Evolutionary conservation across 2,329 filamentous ascomycete species (phyloP).

Genomic region (Chalaropsis ovoidea): DNA sequence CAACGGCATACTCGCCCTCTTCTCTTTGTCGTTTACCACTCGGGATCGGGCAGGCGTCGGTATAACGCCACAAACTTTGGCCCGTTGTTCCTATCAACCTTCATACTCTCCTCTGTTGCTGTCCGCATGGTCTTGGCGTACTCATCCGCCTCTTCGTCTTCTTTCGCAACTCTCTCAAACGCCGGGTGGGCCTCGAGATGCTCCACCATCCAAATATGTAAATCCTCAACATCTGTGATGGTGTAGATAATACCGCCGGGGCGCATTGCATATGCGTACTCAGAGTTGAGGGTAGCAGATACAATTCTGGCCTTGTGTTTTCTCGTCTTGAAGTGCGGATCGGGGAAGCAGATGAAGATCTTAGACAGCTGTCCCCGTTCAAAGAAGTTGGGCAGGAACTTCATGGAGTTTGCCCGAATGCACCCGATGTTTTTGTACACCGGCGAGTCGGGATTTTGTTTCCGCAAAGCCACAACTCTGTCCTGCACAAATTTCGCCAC

Average conservation of each 20-base stretch:
- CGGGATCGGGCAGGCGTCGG: slow-evolving; percentile 66
- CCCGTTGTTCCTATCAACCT: slow-evolving; percentile 82
- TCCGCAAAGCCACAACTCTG: slow-evolving; percentile 69
- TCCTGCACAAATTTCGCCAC: slow-evolving; percentile 87
- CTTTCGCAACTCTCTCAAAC: slow-evolving; percentile 63
- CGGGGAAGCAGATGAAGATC: slow-evolving; percentile 96
- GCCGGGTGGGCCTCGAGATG: slow-evolving; percentile 70
- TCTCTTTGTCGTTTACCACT: slow-evolving; percentile 44
- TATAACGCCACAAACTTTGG: slow-evolving; percentile 88
- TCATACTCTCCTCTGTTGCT: slow-evolving; percentile 95
- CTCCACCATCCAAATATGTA: slow-evolving; percentile 86
- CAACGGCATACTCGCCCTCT: background rate
- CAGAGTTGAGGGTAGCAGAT: slow-evolving; percentile 73
- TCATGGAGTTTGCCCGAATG: slow-evolving; percentile 92
- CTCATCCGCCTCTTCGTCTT: slow-evolving; percentile 57
- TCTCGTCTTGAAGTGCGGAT: slow-evolving; percentile 93
- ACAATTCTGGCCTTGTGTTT: slow-evolving; percentile 98
- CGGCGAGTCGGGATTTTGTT: slow-evolving; percentile 45
- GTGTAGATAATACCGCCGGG: slow-evolving; percentile 87
- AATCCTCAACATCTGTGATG: slow-evolving; percentile 91
- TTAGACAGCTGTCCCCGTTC: slow-evolving; percentile 67
- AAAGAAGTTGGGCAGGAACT: slow-evolving; percentile 99
- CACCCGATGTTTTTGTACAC: slow-evolving; percentile 80
- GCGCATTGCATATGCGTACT: slow-evolving; percentile 79
- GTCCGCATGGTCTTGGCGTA: slow-evolving; percentile 65